Percentiles rank a stretch among this genome's conserved stretches.
Evolutionary conservation across 345 rosid genomes (phyloP).

Genomic region (Melastoma malabathricum): DNA sequence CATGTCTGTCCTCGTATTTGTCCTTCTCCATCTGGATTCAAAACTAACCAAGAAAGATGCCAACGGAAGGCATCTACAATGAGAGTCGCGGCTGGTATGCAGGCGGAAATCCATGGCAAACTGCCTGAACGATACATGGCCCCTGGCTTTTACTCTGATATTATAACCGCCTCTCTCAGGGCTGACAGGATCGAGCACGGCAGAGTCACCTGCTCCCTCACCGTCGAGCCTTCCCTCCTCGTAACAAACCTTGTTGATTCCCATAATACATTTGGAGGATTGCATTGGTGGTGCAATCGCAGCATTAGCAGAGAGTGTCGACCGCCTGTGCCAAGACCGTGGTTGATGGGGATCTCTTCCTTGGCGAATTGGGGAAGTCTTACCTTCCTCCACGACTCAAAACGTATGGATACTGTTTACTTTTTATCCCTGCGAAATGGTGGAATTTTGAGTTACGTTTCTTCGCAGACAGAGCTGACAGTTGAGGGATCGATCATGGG

Average conservation of each 20-base stretch:
- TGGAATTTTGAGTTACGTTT: background rate
- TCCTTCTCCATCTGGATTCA: no score
- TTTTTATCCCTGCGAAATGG: background rate
- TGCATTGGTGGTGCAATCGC: constrained; percentile 69
- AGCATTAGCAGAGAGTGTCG: constrained; percentile 55
- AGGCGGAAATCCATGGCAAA: background rate
- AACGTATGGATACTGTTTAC: constrained; percentile 12
- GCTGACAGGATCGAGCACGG: constrained; percentile 36
- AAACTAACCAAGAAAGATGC: no score
- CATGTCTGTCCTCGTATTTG: background rate
- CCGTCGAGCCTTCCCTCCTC: constrained; percentile 30
- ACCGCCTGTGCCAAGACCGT: constrained; percentile 54
- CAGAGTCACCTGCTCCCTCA: constrained; percentile 36
- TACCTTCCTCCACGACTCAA: constrained; percentile 42
- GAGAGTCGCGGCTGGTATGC: background rate
- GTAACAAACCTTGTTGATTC: constrained; percentile 19
- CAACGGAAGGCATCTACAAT: no score
- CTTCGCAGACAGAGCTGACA: constrained; percentile 32
- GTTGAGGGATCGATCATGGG: constrained; percentile 48
- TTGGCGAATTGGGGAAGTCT: constrained; percentile 58
- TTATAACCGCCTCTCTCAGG: constrained; percentile 29
- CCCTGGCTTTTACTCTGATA: constrained; percentile 32
- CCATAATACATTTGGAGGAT: constrained; percentile 38
- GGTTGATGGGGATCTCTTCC: constrained; percentile 40
- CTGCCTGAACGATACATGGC: constrained; percentile 8